Conservation (phyloP, 495 filamentous ascomycete species). For the Tirmania nivea region DNA sequence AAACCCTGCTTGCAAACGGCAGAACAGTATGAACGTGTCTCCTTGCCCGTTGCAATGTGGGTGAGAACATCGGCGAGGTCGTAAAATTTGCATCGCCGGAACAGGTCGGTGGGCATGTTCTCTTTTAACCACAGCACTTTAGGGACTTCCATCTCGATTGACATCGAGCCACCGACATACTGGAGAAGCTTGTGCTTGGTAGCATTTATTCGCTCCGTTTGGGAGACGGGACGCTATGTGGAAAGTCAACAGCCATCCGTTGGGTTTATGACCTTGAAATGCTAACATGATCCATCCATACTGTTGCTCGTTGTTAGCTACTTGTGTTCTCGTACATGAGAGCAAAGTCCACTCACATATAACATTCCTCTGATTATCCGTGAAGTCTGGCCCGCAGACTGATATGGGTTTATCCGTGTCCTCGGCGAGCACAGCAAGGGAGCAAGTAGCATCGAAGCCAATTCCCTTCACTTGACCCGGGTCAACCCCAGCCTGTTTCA, state of each 20-base stretch:
- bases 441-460: constrained; percentile 95
- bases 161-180: constrained; percentile 94
- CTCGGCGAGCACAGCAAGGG: constrained; percentile 66
- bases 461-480: constrained; percentile 56
- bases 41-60: constrained; percentile 82
- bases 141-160: constrained; percentile 95
- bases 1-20: constrained; percentile 91
- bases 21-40: constrained; percentile 80
- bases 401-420: constrained; percentile 77
- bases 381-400: constrained; percentile 70
- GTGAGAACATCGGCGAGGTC: constrained; percentile 86
- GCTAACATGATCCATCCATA: constrained; percentile 21
- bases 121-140: constrained; percentile 97
- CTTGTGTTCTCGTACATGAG: background rate
- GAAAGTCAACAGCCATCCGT: too few species aligned
- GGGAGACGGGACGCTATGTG: constrained; percentile 57
- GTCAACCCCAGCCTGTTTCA: constrained; percentile 58
- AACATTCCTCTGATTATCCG: constrained; percentile 20
- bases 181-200: constrained; percentile 81
- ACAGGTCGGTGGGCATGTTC: constrained; percentile 82
- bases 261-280: background rate
- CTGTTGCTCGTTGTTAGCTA: constrained; percentile 6
- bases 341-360: constrained; percentile 10
- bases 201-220: constrained; percentile 76
- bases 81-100: constrained; percentile 85